These are phyloP conservation scores for Bjerkandera adusta DNA, from an alignment of 1,284 basidiomycete species.

Conservation along the genomic window DNA sequence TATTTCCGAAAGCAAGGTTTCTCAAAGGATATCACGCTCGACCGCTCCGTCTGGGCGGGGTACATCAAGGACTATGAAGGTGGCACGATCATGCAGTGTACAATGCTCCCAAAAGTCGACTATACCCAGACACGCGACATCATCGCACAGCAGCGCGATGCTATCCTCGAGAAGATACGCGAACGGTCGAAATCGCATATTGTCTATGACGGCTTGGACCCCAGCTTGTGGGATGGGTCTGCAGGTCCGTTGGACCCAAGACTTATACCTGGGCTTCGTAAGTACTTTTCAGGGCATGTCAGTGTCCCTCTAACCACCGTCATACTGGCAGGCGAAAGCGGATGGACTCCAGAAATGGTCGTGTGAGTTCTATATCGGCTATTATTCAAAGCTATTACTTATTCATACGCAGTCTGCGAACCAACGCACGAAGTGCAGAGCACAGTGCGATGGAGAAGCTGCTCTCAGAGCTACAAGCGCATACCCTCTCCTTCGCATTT, in stretches of 20 bases:
- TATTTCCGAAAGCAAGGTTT: constrained; percentile 99
- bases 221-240: constrained; percentile 64
- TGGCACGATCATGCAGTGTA: constrained; percentile 99
- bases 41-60: constrained; percentile 92
- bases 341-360: constrained; percentile 90
- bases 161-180: constrained; percentile 87
- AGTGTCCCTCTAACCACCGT: constrained; percentile 9
- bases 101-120: constrained; percentile 88
- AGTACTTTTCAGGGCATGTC: constrained; percentile 28
- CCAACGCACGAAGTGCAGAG: constrained; percentile 53
- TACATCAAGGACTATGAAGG: constrained; percentile 99
- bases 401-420: constrained; percentile 23
- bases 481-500: constrained; percentile 90
- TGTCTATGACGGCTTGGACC: constrained; percentile 79
- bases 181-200: constrained; percentile 87
- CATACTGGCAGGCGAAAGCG: constrained; percentile 69
- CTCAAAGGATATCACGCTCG: constrained; percentile 93
- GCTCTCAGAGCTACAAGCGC: constrained; percentile 79
- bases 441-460: constrained; percentile 79
- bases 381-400: constrained; percentile 11
- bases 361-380: constrained; percentile 55
- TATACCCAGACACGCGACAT: constrained; percentile 85
- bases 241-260: constrained; percentile 58
- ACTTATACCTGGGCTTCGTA: constrained; percentile 84
- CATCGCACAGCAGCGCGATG: constrained; percentile 84